Base-by-base conservation (phyloP, 345 rosid genomes). In the Eucalyptus sp. region DNA sequence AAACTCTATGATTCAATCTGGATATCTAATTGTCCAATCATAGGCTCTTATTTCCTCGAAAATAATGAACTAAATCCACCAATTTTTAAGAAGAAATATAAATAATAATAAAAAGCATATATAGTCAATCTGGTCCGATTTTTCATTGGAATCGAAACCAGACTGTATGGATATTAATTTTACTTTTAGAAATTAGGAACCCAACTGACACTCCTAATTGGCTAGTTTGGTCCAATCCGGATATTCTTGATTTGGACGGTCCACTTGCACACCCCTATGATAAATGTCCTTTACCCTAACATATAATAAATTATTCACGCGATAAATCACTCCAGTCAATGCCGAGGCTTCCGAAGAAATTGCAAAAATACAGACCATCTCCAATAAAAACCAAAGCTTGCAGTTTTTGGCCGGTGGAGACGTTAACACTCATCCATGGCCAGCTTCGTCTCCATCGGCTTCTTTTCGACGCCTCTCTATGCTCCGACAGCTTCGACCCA, bases 101-200 rank as follows among this genome's bases (percentile, higher is more conserved):
- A 52, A 52, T 52, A 20, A 52, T 52, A 52, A 52, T 18, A 20
- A 52, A 52, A 20, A 20, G 5, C 58, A 52, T 52, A 8, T 0
- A 52, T 7, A 52, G 4, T 7, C 5, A 18, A 0, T 18, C 0
- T 52, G 4, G 56, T 18, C 10, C 10, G 10, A 52, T 18, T 52
- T 52, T 10, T 1, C 5, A 20, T 52, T 52, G 0, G 25, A 52
- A 20, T 52, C 5, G 10, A 52, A 52, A 18, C 5, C 10, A 7
- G 2, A 52, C 7, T 52, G 5, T 20, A 20, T 5, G 2, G 0
- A 52, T 18, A 18, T 52, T 2, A 0, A 1, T 52, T 52, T 5
- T 52, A 48, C 13, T 52, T 20, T 8, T 52, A 18, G 10, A 10
- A 52, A 52, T 20, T 52, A 20, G 2, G 58, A 52, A 52, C 0